Evolutionary conservation across 2,329 filamentous ascomycete genomes (phyloP).

Genomic region (Diaporthe sp.): DNA sequence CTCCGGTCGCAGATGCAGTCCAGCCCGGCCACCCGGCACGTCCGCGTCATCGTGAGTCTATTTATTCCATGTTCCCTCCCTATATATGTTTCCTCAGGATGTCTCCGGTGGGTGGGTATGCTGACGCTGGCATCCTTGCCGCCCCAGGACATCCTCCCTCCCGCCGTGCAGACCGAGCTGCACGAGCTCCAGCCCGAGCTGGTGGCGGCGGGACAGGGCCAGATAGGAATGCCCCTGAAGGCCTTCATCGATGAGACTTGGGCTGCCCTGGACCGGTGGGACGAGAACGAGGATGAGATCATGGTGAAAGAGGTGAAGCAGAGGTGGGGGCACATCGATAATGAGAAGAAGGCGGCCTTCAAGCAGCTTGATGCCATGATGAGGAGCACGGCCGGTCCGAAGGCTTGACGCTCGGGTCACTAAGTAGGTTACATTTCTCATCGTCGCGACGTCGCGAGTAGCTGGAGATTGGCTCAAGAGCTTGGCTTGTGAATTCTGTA

Average conservation of each 20-base stretch:
- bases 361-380: conserved; percentile 32
- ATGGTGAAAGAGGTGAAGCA: conserved; percentile 40
- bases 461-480: conserved; percentile 21
- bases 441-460: background rate
- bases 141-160: conserved; percentile 58
- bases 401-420: background rate
- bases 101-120: background rate
- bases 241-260: conserved; percentile 58
- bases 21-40: conserved; percentile 49
- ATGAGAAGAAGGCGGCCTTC: conserved; percentile 43
- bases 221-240: conserved; percentile 50
- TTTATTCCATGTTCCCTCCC: background rate
- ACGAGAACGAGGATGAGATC: conserved; percentile 55
- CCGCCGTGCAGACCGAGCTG: conserved; percentile 63
- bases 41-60: conserved; percentile 55
- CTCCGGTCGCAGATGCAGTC: conserved; percentile 47
- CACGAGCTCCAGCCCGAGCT: conserved; percentile 58
- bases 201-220: conserved; percentile 48
- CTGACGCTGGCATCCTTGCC: background rate
- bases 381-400: background rate
- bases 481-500: conserved; percentile 40
- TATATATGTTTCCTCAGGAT: background rate
- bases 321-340: conserved; percentile 42
- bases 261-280: conserved; percentile 55
- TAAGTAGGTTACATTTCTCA: no score